Base-by-base conservation (phyloP, 352 stramenopile species). In the Peronospora farinosa region DNA sequence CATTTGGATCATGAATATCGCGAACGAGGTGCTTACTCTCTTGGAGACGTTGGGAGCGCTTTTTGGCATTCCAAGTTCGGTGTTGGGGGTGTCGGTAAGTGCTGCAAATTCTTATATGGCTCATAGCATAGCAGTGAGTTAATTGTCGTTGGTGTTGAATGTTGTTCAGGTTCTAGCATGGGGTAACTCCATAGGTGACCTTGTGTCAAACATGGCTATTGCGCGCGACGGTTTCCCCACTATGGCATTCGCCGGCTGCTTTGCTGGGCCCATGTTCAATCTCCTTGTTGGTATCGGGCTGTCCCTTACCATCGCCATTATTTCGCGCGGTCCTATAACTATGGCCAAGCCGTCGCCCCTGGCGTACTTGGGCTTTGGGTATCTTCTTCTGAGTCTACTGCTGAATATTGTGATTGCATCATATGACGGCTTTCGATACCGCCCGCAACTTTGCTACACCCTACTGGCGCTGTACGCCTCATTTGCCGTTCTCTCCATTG, bases 1-100 rank as follows among this genome's bases (percentile, higher is more conserved):
- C 33, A 72, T 89, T 47, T 92, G 80, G 80, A 92, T 92, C 57
- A 88, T 88, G 78, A 88, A 84, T 16, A 88, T 92, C 40, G 80
- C 80, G 6, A 78, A 86, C 28, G 80, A 92, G 56, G 77, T 88
- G 1, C 71, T 92, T 10, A 70, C 66, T 11, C 67, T 92, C 3
- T 60, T 92, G 31, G 71, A 92, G 60, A 78, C 82, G 5, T 63
- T 94, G 9, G 80, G 83, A 9, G 59, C 68, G 3, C 61, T 92
- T 2, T 86, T 88, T 47, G 78, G 77, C 7, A 84, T 94, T 25
- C 86, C 80, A 3, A 84, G 78, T 41, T 79, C 76, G 2, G 76
- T 92, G 1, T 55, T 92, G 12, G 80, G 80, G 3, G 78, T 89
- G 9, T 92, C 80, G 60, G 80, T 90, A 54, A 49, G 72, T 75